These are phyloP conservation scores for Lasiodiplodia sp. DNA, from an alignment of 2,329 filamentous ascomycete species.

Conservation along the genomic window DNA sequence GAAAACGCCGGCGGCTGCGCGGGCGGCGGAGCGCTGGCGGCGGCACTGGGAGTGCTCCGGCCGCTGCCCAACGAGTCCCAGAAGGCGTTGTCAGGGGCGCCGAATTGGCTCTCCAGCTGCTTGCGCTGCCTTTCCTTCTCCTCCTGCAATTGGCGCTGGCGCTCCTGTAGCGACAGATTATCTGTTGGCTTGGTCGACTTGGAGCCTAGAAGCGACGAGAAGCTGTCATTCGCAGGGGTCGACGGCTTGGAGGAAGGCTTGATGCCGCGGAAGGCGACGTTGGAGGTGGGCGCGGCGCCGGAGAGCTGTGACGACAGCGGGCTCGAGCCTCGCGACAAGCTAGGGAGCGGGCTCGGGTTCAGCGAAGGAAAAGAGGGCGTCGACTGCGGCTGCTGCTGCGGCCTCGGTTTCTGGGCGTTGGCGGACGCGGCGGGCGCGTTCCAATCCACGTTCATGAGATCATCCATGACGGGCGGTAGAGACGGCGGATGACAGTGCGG, in stretches of 20 bases:
- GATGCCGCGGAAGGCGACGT: constrained; percentile 45
- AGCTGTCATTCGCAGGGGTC: constrained; percentile 69
- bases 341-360: constrained; percentile 40
- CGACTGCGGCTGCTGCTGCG: constrained; percentile 38
- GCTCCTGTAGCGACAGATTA: constrained; percentile 73
- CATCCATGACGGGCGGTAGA: constrained; percentile 51
- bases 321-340: constrained; percentile 49
- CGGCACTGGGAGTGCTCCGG: constrained; percentile 50
- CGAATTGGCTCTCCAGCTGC: constrained; percentile 79
- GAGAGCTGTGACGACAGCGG: constrained; percentile 50
- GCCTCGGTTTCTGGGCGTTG: constrained; percentile 39
- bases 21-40: constrained; percentile 48
- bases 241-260: constrained; percentile 62
- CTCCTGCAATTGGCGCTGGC: constrained; percentile 75
- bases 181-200: constrained; percentile 66
- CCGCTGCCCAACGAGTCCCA: constrained; percentile 75
- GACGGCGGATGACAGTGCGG: background rate
- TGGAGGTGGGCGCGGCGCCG: constrained; percentile 35
- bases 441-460: constrained; percentile 59
- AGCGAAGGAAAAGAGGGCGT: constrained; percentile 37
- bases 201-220: constrained; percentile 76
- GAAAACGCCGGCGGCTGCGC: constrained; percentile 42
- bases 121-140: constrained; percentile 76
- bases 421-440: constrained; percentile 39
- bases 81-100: constrained; percentile 69